Evolutionary conservation across 2,329 filamentous ascomycete genomes (phyloP).

Genomic region (Colletotrichum tropicale): DNA sequence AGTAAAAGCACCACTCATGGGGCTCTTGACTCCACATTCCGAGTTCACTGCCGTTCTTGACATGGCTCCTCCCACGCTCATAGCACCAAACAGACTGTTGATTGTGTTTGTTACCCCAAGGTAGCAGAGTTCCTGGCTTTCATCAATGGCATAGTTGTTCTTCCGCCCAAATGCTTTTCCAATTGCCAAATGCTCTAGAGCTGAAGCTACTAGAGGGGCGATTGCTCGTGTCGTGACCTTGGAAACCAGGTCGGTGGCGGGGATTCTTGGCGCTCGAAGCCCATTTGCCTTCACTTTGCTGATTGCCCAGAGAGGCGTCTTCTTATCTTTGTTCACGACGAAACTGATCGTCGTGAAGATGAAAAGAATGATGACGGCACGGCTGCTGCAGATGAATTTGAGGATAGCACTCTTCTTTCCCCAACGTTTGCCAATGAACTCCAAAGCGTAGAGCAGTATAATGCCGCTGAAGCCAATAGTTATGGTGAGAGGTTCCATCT

Average conservation of each 20-base stretch:
- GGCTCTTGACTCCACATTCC: conserved; percentile 65
- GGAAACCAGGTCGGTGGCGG: conserved; percentile 51
- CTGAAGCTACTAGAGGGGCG: conserved; percentile 64
- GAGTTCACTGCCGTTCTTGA: conserved; percentile 72
- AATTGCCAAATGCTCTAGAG: conserved; percentile 69
- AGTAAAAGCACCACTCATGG: conserved; percentile 64
- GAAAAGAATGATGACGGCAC: conserved; percentile 64
- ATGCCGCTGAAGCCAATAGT: conserved; percentile 64
- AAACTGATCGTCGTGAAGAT: conserved; percentile 69
- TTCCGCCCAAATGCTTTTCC: conserved; percentile 66
- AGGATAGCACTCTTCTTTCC: conserved; percentile 61
- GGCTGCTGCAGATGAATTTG: conserved; percentile 63
- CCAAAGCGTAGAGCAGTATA: conserved; percentile 58
- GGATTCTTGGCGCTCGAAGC: conserved; percentile 54
- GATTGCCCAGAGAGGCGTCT: conserved; percentile 59
- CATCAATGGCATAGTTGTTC: conserved; percentile 67
- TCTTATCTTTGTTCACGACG: conserved; percentile 59
- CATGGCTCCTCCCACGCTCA: conserved; percentile 70
- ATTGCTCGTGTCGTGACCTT: conserved; percentile 60
- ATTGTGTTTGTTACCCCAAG: conserved; percentile 66
- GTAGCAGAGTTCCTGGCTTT: conserved; percentile 69
- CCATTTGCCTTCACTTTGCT: conserved; percentile 62
- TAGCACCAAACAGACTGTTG: conserved; percentile 68
- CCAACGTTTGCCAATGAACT: conserved; percentile 63
- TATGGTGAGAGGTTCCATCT: conserved; percentile 62